phyloP scores from a whole-genome alignment of 2,329 filamentous ascomycete genomes.

The Dichotomopilus funicola region DNA sequence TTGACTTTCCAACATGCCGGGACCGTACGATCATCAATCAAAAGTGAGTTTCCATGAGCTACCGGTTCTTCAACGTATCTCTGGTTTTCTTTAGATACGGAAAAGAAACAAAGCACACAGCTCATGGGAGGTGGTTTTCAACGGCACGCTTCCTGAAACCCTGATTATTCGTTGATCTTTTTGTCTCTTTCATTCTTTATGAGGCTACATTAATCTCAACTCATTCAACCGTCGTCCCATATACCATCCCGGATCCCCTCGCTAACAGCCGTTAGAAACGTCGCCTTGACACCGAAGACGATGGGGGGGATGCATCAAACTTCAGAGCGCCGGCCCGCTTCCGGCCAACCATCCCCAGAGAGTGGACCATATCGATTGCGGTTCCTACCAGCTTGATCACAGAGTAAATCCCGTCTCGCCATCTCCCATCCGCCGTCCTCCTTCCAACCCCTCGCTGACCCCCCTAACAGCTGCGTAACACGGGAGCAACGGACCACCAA shows the following conservation, averaged over 20 bases:
- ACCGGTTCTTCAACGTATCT: no score
- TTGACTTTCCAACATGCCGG: conserved; percentile 18
- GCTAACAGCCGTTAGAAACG: conserved; percentile 38
- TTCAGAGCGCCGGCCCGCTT: conserved; percentile 66
- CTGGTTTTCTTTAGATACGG: neutral
- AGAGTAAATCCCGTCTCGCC: conserved; percentile 44
- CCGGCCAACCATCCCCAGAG: conserved; percentile 54
- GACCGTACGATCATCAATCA: conserved; percentile 16
- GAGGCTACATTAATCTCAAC: no score
- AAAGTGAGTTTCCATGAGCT: conserved; percentile 13
- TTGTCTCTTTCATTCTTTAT: no score
- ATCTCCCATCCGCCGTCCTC: neutral
- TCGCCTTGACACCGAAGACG: conserved; percentile 38
- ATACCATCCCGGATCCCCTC: no score
- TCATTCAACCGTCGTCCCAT: no score
- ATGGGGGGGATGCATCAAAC: conserved; percentile 44
- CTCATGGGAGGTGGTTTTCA: neutral
- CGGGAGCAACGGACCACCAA: conserved; percentile 69
- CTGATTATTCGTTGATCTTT: no score
- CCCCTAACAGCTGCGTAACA: conserved; percentile 52
- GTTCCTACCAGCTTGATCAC: conserved; percentile 71
- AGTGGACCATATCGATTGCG: conserved; percentile 71
- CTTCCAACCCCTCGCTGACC: neutral
- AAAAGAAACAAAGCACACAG: neutral
- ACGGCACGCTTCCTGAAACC: no score